phyloP scores from a whole-genome alignment of 2,329 filamentous ascomycete species.

The Aureobasidium vineae region DNA sequence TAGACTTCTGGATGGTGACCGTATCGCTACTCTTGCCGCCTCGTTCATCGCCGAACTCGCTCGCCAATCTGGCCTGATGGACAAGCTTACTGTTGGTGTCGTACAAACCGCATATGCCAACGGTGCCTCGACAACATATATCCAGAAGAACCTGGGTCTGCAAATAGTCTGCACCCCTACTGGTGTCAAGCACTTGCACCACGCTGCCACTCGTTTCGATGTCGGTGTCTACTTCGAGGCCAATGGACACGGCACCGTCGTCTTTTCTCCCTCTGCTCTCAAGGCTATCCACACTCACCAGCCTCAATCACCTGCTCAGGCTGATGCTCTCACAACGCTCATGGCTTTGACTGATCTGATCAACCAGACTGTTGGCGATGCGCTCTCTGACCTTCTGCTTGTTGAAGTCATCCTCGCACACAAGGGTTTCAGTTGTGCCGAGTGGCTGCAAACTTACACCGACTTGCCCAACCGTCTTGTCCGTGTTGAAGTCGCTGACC shows the following conservation, averaged over 20 bases:
- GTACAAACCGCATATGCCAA: conserved; percentile 99
- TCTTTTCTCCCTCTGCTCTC: conserved; percentile 84
- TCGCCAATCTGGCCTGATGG: conserved; percentile 71
- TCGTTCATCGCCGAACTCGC: conserved; percentile 91
- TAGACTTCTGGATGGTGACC: conserved; percentile 91
- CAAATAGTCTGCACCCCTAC: conserved; percentile 92
- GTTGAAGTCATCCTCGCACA: conserved; percentile 95
- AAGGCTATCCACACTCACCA: conserved; percentile 74
- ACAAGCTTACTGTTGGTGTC: conserved; percentile 85
- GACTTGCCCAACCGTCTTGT: conserved; percentile 96
- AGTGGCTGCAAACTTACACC: conserved; percentile 90
- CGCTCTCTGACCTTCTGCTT: conserved; percentile 91
- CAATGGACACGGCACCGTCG: conserved; percentile 94
- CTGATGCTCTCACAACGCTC: conserved; percentile 82
- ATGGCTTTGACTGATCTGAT: conserved; percentile 83
- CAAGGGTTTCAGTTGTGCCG: conserved; percentile 83
- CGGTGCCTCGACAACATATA: conserved; percentile 88
- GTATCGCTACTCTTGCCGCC: conserved; percentile 90
- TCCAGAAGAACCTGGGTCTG: conserved; percentile 81
- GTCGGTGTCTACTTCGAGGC: conserved; percentile 98
- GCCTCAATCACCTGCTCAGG: conserved; percentile 87
- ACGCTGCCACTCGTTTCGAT: conserved; percentile 92
- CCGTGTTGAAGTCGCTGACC: conserved; percentile 83
- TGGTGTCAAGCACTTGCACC: conserved; percentile 95
- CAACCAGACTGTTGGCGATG: conserved; percentile 97